A percentile compares a stretch with the other conserved stretches of the same genome.
Evolutionary conservation across 495 filamentous ascomycete genomes (phyloP).

Genomic region (Talaromyces liani): DNA sequence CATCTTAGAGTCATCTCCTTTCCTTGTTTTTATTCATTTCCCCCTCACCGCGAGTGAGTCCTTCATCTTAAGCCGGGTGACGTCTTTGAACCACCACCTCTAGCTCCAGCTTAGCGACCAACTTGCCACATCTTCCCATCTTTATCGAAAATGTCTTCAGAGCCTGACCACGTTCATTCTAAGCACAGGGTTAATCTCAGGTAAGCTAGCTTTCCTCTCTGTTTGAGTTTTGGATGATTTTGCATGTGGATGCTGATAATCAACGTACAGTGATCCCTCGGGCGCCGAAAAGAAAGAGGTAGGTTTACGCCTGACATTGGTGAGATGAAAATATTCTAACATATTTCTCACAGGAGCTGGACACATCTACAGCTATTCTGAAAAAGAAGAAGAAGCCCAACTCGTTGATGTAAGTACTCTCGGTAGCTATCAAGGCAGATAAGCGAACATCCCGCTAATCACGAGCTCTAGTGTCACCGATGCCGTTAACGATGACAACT

Average conservation of each 20-base stretch:
- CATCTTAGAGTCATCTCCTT: background rate
- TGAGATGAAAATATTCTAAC: slow-evolving; percentile 17
- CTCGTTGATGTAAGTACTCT: slow-evolving; percentile 71
- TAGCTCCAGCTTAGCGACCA: background rate
- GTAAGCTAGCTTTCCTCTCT: slow-evolving; percentile 43
- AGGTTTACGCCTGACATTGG: slow-evolving; percentile 22
- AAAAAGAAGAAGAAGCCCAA: slow-evolving; percentile 99
- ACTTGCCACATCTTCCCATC: slow-evolving; percentile 2
- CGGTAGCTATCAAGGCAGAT: slow-evolving; percentile 2
- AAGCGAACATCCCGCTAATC: background rate
- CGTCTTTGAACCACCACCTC: slow-evolving; percentile 1
- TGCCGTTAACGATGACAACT: slow-evolving; percentile 98
- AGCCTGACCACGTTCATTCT: slow-evolving; percentile 61
- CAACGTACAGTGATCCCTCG: slow-evolving; percentile 65
- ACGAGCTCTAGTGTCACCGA: slow-evolving; percentile 71
- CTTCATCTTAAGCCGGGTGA: background rate
- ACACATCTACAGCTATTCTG: slow-evolving; percentile 93
- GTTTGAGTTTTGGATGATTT: background rate
- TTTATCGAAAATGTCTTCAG: slow-evolving; percentile 48
- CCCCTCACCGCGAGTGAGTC: background rate
- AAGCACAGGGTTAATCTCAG: slow-evolving; percentile 91
- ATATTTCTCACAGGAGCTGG: slow-evolving; percentile 56
- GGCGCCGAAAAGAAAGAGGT: slow-evolving; percentile 84
- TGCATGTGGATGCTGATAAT: slow-evolving; percentile 21
- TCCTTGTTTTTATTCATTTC: background rate